phyloP scores from a whole-genome alignment of 371 early-diverging fungal species.

The Sporodiniella umbellata region DNA sequence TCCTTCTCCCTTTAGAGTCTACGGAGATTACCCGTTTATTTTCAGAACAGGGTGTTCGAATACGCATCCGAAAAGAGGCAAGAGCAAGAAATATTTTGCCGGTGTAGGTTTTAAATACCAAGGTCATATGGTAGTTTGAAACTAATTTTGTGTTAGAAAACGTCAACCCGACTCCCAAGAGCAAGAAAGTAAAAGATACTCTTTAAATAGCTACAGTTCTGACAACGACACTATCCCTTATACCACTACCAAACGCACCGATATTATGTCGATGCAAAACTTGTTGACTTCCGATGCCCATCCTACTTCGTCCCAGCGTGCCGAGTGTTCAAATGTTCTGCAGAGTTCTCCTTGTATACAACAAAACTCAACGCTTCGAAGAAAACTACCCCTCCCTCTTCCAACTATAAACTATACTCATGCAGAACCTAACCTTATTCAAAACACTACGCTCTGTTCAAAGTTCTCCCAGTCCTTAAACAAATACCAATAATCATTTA shows the following conservation, averaged over 20 bases:
- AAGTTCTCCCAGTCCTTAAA: no score
- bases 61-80: constrained; percentile 25
- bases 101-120: neutral
- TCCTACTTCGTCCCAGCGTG: neutral
- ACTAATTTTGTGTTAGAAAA: constrained; percentile 6
- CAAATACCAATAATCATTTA: no score
- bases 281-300: constrained; percentile 4
- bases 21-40: constrained; percentile 27
- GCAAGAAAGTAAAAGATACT: neutral
- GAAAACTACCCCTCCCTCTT: neutral
- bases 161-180: constrained; percentile 5
- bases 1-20: constrained; percentile 14
- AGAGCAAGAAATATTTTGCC: neutral
- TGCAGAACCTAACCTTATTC: neutral
- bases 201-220: no score
- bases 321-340: neutral
- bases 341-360: neutral
- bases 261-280: constrained; percentile 20
- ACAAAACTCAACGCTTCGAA: neutral
- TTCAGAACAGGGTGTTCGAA: constrained; percentile 32
- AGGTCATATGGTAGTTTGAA: neutral
- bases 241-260: no score
- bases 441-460: neutral
- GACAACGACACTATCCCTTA: no score
- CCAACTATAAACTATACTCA: neutral